These are phyloP conservation scores for Saksenaea vasiformis DNA, from an alignment of 371 early-diverging fungal genomes.

Conservation along the genomic window DNA sequence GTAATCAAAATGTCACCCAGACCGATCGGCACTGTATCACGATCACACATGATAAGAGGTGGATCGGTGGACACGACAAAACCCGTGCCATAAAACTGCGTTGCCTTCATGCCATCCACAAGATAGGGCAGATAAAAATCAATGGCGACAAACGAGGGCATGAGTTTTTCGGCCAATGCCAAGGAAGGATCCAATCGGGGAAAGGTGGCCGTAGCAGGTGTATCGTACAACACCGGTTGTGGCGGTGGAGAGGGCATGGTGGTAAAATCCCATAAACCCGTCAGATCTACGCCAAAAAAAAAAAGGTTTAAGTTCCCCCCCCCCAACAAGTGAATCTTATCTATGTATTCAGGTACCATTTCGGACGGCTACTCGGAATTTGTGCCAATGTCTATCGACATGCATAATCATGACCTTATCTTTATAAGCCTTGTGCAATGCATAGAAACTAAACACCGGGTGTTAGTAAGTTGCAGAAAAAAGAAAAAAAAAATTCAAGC, in stretches of 20 bases:
- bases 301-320: not conserved
- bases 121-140: constrained; percentile 72
- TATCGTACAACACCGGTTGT: constrained; percentile 23
- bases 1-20: constrained; percentile 79
- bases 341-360: constrained; percentile 53
- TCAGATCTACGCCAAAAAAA: constrained; percentile 38
- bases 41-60: constrained; percentile 76
- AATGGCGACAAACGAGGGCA: constrained; percentile 73
- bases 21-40: constrained; percentile 77
- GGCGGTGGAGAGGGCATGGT: constrained; percentile 68
- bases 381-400: constrained; percentile 85
- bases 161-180: constrained; percentile 61
- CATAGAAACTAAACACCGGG: constrained; percentile 52
- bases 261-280: constrained; percentile 84
- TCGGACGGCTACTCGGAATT: constrained; percentile 72
- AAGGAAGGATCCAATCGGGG: constrained; percentile 61
- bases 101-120: constrained; percentile 70
- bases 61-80: constrained; percentile 70
- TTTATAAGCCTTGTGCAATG: constrained; percentile 69
- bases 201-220: constrained; percentile 64
- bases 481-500: not conserved
- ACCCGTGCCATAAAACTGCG: constrained; percentile 73
- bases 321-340: not conserved
- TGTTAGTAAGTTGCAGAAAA: not conserved
- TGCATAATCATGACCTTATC: constrained; percentile 77